Evolutionary conservation across 2,329 filamentous ascomycete species (phyloP).

Genomic region (Sarocladiaceae sp.): DNA sequence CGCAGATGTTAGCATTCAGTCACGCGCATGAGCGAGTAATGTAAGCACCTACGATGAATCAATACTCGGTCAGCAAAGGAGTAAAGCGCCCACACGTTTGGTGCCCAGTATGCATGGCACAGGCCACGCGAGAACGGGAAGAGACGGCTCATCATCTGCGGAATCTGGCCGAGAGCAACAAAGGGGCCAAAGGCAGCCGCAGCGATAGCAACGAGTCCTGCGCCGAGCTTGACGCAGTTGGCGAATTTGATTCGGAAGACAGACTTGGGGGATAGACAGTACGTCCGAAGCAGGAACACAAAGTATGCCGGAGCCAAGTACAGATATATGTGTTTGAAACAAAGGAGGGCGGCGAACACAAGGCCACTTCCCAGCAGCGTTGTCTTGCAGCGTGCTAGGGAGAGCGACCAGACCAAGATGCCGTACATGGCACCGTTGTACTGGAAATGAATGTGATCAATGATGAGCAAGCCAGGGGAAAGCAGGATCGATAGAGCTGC

Average conservation of each 20-base stretch:
- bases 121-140: constrained; percentile 93
- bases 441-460: constrained; percentile 98
- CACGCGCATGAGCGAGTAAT: not conserved
- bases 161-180: constrained; percentile 69
- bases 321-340: constrained; percentile 96
- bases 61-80: constrained; percentile 81
- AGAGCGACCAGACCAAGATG: constrained; percentile 77
- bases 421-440: constrained; percentile 98
- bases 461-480: constrained; percentile 89
- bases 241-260: constrained; percentile 68
- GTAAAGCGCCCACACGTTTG: constrained; percentile 95
- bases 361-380: constrained; percentile 74
- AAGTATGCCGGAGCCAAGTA: constrained; percentile 96
- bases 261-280: constrained; percentile 75
- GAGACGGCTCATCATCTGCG: constrained; percentile 74
- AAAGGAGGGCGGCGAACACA: constrained; percentile 77
- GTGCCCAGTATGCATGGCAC: constrained; percentile 98
- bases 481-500: constrained; percentile 84
- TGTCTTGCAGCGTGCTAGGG: constrained; percentile 69
- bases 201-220: constrained; percentile 65
- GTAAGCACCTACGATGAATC: constrained; percentile 61
- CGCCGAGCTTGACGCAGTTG: constrained; percentile 79
- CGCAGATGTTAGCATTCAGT: not conserved
- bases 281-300: constrained; percentile 80
- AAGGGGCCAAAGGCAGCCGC: constrained; percentile 87